Base-by-base conservation (phyloP, 176 grass and related monocot species). In the Bothriochloa decipiens region DNA sequence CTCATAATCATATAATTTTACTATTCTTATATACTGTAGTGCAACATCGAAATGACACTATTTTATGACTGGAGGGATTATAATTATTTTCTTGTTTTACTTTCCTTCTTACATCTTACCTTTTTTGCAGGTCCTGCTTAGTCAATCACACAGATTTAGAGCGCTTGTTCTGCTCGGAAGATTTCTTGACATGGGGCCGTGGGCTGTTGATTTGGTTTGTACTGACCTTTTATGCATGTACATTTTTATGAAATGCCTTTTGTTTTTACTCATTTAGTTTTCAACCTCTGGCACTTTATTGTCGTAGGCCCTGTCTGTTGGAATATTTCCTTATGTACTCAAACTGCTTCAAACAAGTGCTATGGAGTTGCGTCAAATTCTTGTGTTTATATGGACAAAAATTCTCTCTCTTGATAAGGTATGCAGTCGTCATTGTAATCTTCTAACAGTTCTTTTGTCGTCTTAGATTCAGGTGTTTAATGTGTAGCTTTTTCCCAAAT, bases 371-470 rank as follows among this genome's bases (percentile, higher is more conserved):
- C 93, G 91, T 17, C 96, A 99, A 90, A 99, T 99, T 86, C 93
- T 99, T 81, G 93, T 99, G 58, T 99, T 99, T 76, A 96, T 99
- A 86, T 99, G 96, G 96, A 99, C 96, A 75, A 99, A 99, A 87
- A 99, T 99, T 85, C 93, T 99, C 72, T 92, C 96, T 57, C 93
- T 99, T 72, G 96, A 99, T 81, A 99, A 99, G 93, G 96, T 91
- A 84, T 18, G 29, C 36, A 12, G 52, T 67, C 64, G 65, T 71
- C 8, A n/a, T 77, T 29, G 36, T 26, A 75, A 75, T 87, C 15
- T 74, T 74, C 17, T 4, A 26, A 66, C 58, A 16, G 22, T 67
- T 13, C 6, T 73, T 65, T 35, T 62, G 8, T 86, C 5, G 15
- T 68, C 5, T 37, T 75, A 68, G 17, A 27, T 72, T 83, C 60